A percentile compares a stretch with the other conserved stretches of the same genome.
Evolutionary conservation across 768 basidiomycete genomes (phyloP).

Genomic region (Boletus barrowsii): DNA sequence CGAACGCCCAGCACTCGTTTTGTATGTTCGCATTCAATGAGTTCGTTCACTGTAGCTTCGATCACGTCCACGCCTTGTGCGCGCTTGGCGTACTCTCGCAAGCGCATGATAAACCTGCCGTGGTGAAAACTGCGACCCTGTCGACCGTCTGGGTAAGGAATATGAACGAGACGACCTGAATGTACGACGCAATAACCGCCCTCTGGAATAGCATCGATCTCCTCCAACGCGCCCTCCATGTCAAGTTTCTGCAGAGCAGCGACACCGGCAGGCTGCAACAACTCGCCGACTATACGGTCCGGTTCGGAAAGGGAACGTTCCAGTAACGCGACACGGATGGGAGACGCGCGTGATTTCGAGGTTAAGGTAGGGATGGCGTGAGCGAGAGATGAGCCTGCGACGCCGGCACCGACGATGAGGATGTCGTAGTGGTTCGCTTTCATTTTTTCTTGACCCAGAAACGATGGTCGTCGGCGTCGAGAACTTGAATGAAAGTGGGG

Average conservation of each 20-base stretch:
- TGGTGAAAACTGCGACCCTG: constrained; percentile 93
- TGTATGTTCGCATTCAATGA: constrained; percentile 56
- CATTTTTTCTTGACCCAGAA: constrained; percentile 7
- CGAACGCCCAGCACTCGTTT: constrained; percentile 64
- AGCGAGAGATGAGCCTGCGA: constrained; percentile 86
- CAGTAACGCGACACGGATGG: constrained; percentile 76
- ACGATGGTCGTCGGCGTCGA: neutral
- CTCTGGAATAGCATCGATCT: constrained; percentile 82
- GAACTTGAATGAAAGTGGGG: neutral
- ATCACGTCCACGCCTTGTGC: constrained; percentile 72
- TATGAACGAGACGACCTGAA: constrained; percentile 66
- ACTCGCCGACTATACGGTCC: constrained; percentile 96
- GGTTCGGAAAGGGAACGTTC: constrained; percentile 92
- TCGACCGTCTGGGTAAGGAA: constrained; percentile 75
- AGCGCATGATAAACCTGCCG: constrained; percentile 79
- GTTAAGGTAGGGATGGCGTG: constrained; percentile 70
- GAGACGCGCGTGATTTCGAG: constrained; percentile 39
- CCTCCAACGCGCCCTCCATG: constrained; percentile 69
- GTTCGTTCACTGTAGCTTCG: constrained; percentile 79
- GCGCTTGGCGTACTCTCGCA: constrained; percentile 62
- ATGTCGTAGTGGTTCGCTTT: constrained; percentile 54
- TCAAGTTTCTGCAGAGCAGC: constrained; percentile 74
- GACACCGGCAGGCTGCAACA: constrained; percentile 92
- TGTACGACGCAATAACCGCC: constrained; percentile 82
- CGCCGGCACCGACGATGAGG: constrained; percentile 88